A percentile compares a stretch with the other conserved stretches of the same genome.
These are phyloP conservation scores for Colletotrichum costaricense DNA, from an alignment of 2,329 filamentous ascomycete species.

Conservation along the genomic window DNA sequence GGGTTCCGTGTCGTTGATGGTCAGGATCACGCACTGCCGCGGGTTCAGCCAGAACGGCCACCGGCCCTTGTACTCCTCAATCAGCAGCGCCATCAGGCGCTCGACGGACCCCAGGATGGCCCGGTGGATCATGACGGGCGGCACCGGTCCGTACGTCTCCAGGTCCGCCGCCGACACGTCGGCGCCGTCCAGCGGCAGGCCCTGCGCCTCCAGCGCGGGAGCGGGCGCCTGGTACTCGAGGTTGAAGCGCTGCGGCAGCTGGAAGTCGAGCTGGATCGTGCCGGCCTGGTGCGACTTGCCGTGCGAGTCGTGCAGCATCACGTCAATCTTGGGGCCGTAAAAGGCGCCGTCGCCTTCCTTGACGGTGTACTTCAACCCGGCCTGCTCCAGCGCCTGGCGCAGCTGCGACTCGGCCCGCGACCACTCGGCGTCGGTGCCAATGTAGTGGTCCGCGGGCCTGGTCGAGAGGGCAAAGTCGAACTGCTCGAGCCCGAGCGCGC, in stretches of 20 bases:
- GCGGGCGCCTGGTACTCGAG: constrained; percentile 79
- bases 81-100: constrained; percentile 84
- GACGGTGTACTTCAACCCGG: constrained; percentile 77
- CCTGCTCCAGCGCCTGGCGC: constrained; percentile 66
- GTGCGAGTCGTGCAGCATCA: constrained; percentile 81
- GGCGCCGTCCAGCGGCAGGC: constrained; percentile 54
- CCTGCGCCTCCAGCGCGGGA: constrained; percentile 68
- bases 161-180: constrained; percentile 19
- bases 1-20: constrained; percentile 71
- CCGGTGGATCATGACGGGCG: constrained; percentile 85
- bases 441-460: constrained; percentile 79
- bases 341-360: constrained; percentile 90
- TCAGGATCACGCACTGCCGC: constrained; percentile 79
- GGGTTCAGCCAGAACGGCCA: constrained; percentile 94
- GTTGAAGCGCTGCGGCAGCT: constrained; percentile 84
- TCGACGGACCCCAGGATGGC: constrained; percentile 88
- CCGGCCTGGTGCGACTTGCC: constrained; percentile 91
- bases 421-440: constrained; percentile 78
- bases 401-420: constrained; percentile 55
- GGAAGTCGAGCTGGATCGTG: constrained; percentile 91
- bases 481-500: constrained; percentile 75
- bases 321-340: constrained; percentile 93
- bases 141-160: constrained; percentile 66
- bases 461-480: constrained; percentile 85
- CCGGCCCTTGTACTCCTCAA: constrained; percentile 82